Percentiles rank a stretch among this genome's conserved stretches.
Conservation (phyloP, 768 basidiomycete species). For the Trametes sanguinea region DNA sequence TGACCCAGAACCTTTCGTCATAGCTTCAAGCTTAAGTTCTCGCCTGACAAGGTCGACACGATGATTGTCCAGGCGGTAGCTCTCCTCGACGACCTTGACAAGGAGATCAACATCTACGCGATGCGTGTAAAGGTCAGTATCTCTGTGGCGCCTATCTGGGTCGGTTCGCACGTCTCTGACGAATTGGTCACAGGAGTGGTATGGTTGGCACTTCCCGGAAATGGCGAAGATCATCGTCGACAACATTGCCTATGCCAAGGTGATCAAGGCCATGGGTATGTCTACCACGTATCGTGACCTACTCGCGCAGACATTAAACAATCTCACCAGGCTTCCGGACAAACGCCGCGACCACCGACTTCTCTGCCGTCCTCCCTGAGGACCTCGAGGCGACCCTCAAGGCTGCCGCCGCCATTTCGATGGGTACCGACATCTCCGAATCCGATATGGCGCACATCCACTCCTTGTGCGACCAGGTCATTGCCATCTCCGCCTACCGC, state of each 20-base stretch:
- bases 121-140: conserved; percentile 92
- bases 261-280: conserved; percentile 87
- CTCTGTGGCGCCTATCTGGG: no score
- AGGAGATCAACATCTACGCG: conserved; percentile 98
- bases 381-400: conserved; percentile 95
- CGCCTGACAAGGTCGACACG: conserved; percentile 98
- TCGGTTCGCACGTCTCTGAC: not conserved
- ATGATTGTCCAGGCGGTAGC: conserved; percentile 99
- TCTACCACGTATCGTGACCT: not conserved
- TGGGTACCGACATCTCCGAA: conserved; percentile 99
- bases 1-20: not conserved
- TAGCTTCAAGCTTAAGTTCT: conserved; percentile 99
- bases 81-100: conserved; percentile 96
- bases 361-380: conserved; percentile 91
- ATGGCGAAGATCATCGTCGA: conserved; percentile 98
- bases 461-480: conserved; percentile 96
- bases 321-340: conserved; percentile 79
- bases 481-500: conserved; percentile 93
- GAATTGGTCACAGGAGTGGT: conserved; percentile 83
- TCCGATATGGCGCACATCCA: conserved; percentile 96
- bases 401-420: conserved; percentile 95
- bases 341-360: conserved; percentile 83
- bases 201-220: conserved; percentile 99
- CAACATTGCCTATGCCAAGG: conserved; percentile 96
- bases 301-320: not conserved